Evolutionary conservation across 1,284 basidiomycete species (phyloP).

Genomic region (Ganoderma meredithae): DNA sequence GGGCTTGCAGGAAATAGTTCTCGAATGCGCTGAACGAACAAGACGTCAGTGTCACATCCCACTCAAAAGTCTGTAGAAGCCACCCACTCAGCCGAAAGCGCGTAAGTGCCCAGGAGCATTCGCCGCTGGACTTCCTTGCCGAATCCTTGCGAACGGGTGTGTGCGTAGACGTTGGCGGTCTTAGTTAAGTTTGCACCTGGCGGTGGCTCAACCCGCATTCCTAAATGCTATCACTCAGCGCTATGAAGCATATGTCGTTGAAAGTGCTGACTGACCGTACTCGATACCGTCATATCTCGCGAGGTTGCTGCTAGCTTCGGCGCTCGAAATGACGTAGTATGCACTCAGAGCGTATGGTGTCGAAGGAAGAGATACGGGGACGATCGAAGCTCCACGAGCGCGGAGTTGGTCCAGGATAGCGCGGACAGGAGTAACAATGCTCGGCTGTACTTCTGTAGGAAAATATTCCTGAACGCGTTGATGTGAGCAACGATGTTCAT

Average conservation of each 20-base stretch:
- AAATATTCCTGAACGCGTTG: slow-evolving; percentile 74
- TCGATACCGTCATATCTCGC: slow-evolving; percentile 90
- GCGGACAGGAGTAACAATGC: slow-evolving; percentile 57
- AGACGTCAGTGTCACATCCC: slow-evolving; percentile 8
- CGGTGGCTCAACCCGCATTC: slow-evolving; percentile 54
- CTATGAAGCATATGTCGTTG: not conserved
- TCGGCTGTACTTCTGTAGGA: slow-evolving; percentile 69
- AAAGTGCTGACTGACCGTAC: slow-evolving; percentile 55
- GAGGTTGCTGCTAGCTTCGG: slow-evolving; percentile 94
- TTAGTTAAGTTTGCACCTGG: slow-evolving; percentile 52
- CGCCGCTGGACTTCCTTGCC: slow-evolving; percentile 89
- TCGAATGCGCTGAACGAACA: slow-evolving; percentile 79
- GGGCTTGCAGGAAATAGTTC: slow-evolving; percentile 95
- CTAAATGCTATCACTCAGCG: slow-evolving; percentile 41
- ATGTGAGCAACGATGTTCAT: not conserved
- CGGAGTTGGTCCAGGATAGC: slow-evolving; percentile 58
- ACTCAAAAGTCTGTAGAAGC: not conserved
- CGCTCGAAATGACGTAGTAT: slow-evolving; percentile 95
- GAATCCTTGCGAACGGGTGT: slow-evolving; percentile 73
- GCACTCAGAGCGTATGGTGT: slow-evolving; percentile 86
- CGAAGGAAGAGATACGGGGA: slow-evolving; percentile 81
- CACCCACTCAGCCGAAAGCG: slow-evolving; percentile 88
- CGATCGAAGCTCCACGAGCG: slow-evolving; percentile 70
- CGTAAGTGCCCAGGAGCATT: slow-evolving; percentile 92
- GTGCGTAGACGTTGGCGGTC: slow-evolving; percentile 60